phyloP scores from a whole-genome alignment of 2,329 filamentous ascomycete species.

The Phyllosticta citrichinensis region DNA sequence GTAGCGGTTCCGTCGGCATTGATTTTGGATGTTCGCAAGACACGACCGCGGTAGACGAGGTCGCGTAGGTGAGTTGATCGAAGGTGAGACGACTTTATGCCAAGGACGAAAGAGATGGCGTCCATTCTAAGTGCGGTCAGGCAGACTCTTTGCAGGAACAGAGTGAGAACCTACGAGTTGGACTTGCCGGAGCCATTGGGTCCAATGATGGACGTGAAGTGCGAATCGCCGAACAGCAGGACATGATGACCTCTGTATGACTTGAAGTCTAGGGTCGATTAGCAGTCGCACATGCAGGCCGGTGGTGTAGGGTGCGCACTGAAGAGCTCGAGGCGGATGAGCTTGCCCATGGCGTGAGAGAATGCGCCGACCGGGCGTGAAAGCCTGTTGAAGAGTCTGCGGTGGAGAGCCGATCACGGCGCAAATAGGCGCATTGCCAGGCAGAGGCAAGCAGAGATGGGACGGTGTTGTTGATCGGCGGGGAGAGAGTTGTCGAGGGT shows the following conservation, averaged over 20 bases:
- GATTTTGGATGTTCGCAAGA: constrained; percentile 84
- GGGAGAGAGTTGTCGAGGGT: constrained; percentile 3
- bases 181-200: constrained; percentile 99
- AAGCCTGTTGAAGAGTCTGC: background rate
- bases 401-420: background rate
- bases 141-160: constrained; percentile 2
- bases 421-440: constrained; percentile 7
- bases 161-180: constrained; percentile 63
- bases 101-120: constrained; percentile 96
- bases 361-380: constrained; percentile 1
- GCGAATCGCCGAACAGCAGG: constrained; percentile 91
- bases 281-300: constrained; percentile 13
- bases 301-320: constrained; percentile 48
- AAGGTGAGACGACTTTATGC: constrained; percentile 96
- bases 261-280: constrained; percentile 69
- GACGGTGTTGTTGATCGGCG: background rate
- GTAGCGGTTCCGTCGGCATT: constrained; percentile 79
- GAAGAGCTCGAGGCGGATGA: constrained; percentile 87
- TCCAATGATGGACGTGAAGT: constrained; percentile 98
- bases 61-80: constrained; percentile 90
- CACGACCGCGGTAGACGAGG: constrained; percentile 88
- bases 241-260: constrained; percentile 97
- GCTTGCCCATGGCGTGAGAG: constrained; percentile 68
- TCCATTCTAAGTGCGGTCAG: constrained; percentile 64
- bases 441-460: background rate